These are phyloP conservation scores for Aspergillus pseudoviridinutans DNA, from an alignment of 2,329 filamentous ascomycete species.

Conservation along the genomic window DNA sequence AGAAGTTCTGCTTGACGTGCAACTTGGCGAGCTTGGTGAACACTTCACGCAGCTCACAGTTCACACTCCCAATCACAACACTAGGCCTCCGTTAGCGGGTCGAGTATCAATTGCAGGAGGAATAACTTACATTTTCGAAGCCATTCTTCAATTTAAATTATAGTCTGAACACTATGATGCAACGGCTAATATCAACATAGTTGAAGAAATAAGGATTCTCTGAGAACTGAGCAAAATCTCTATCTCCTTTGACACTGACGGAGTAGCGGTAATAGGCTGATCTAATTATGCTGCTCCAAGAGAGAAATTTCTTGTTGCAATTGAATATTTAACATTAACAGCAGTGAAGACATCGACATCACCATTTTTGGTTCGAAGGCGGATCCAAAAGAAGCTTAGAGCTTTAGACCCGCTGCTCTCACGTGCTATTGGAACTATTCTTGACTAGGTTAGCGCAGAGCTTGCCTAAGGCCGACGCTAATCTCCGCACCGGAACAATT, in stretches of 20 bases:
- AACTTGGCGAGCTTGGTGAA: constrained; percentile 77
- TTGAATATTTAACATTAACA: neutral
- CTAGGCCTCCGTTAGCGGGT: constrained; percentile 31
- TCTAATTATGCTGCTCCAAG: neutral
- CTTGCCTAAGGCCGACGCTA: constrained; percentile 12
- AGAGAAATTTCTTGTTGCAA: neutral
- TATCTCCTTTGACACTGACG: neutral
- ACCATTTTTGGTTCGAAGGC: constrained; percentile 12
- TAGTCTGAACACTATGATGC: constrained; percentile 6
- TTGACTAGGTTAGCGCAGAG: constrained; percentile 1
- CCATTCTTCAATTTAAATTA: constrained; percentile 39
- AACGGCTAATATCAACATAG: constrained; percentile 5
- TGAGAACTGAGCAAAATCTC: neutral
- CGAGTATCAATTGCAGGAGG: neutral
- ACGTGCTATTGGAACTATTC: constrained; percentile 22
- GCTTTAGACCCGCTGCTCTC: constrained; percentile 11
- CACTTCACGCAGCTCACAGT: constrained; percentile 70
- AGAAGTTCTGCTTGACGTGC: constrained; percentile 83
- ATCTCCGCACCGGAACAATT: constrained; percentile 30
- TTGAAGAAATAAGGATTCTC: neutral
- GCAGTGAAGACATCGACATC: neutral
- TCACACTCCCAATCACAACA: constrained; percentile 75
- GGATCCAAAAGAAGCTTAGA: constrained; percentile 28
- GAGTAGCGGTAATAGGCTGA: neutral
- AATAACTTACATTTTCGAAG: constrained; percentile 53